Evolutionary conservation across 805 yeast species (phyloP).

Genomic region (Saccharomyces kudriavzevii): DNA sequence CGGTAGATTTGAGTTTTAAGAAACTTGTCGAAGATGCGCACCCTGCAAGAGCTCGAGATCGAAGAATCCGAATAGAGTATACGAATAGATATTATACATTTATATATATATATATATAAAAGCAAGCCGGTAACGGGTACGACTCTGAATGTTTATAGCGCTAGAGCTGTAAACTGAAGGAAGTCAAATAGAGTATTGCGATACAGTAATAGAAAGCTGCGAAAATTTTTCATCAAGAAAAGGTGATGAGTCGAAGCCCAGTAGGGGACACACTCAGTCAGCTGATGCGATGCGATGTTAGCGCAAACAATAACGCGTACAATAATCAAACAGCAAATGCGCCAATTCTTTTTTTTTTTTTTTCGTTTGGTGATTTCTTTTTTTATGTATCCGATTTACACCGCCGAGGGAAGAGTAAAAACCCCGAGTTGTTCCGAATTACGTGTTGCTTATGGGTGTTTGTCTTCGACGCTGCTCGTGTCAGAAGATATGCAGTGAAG

Average conservation of each 20-base stretch:
- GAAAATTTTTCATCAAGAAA: background rate
- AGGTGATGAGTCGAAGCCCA: background rate
- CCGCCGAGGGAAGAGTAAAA: background rate
- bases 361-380: background rate
- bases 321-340: background rate
- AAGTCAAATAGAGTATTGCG: background rate
- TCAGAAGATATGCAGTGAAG: background rate
- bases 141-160: background rate
- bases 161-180: background rate
- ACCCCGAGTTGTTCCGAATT: background rate
- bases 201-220: background rate
- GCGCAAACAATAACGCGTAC: background rate
- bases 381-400: background rate
- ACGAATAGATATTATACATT: background rate
- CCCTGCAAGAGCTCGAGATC: background rate
- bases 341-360: background rate
- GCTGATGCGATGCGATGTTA: background rate
- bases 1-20: background rate
- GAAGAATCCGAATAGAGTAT: background rate
- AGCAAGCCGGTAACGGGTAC: background rate
- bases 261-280: background rate
- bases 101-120: background rate
- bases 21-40: background rate
- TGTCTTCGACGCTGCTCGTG: background rate
- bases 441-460: background rate